Evolutionary conservation across 2,329 filamentous ascomycete species (phyloP), one percentile per base, ranked within the genome.

Genomic region (Cladophialophora exuberans): DNA sequence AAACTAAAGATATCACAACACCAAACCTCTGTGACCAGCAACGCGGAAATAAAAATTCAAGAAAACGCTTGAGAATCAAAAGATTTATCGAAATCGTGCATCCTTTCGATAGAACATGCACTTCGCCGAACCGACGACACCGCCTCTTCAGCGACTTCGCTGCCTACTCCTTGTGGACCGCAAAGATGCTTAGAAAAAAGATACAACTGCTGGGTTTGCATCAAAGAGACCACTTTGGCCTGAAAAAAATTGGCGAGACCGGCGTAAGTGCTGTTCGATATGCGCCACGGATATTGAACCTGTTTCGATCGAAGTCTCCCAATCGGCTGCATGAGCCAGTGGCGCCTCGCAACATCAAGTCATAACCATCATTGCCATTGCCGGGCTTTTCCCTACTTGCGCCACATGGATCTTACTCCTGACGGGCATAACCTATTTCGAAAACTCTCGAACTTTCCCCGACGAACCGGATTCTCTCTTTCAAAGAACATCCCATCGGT

Each of bases 291-390:
- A 31, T 36, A 26, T 17, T 22, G 4, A 5, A 25, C 23, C 46
- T 39, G 22, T 17, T 49, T 17, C 25, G 46, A 49, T 49, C 33
- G 11, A 9, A 41, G 17, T 35, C 10, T 25, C 20, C 35, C 46
- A 49, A 49, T 49, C 35, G 33, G 46, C 31, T 41, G 18, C 20
- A 13, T 15, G 28, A 15, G 28, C 35, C 7, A 31, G 33, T 49
- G 46, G 46, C 46, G 33, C 25, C 33, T 20, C n/a, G n/a, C n/a
- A n/a, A n/a, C n/a, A n/a, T n/a, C n/a, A n/a, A n/a, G n/a, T 42
- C 39, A 6, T 42, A 25, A 42, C n/a, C n/a, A n/a, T n/a, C n/a
- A n/a, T n/a, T n/a, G n/a, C n/a, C n/a, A n/a, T n/a, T n/a, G n/a
- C n/a, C n/a, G n/a, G n/a, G n/a, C n/a, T n/a, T n/a, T n/a, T n/a